A percentile compares a stretch with the other conserved stretches of the same genome.
Evolutionary conservation across 768 basidiomycete genomes (phyloP).

Genomic region (Phallus indusiatus): DNA sequence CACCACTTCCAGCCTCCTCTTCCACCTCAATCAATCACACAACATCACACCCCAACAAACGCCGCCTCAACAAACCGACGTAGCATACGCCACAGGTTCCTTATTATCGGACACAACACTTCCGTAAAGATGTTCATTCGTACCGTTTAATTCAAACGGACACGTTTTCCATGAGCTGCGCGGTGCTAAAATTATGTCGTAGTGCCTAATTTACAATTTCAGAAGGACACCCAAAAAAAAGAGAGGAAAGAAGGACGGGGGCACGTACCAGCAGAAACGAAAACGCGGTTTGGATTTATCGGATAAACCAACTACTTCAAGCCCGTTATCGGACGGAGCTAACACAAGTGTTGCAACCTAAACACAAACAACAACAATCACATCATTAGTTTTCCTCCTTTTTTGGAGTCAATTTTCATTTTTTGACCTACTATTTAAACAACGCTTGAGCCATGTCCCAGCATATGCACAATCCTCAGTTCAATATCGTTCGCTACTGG

Average conservation of each 20-base stretch:
- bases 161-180: too few relatives aligned
- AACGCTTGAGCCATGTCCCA: too few relatives aligned
- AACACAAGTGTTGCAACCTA: slow-evolving; percentile 81
- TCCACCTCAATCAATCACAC: slow-evolving; percentile 93
- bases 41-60: slow-evolving; percentile 76
- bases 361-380: too few relatives aligned
- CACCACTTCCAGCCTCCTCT: slow-evolving; percentile 85
- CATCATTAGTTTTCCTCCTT: neutral
- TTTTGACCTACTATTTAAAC: slow-evolving; percentile 56
- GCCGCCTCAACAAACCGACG: slow-evolving; percentile 60
- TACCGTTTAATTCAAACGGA: slow-evolving; percentile 75
- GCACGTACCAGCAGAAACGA: slow-evolving; percentile 79
- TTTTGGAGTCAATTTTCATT: too few relatives aligned
- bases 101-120: slow-evolving; percentile 93
- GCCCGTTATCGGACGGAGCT: too few relatives aligned
- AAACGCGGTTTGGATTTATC: slow-evolving; percentile 51
- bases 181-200: slow-evolving; percentile 92
- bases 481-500: slow-evolving; percentile 50
- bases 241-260: neutral
- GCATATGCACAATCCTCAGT: slow-evolving; percentile 94
- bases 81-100: slow-evolving; percentile 87
- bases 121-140: slow-evolving; percentile 86
- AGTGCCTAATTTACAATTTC: slow-evolving; percentile 49
- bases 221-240: neutral
- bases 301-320: slow-evolving; percentile 49